Percentiles rank a stretch among this genome's conserved stretches.
Conservation (phyloP, 192 early-diverging fungal genomes). For the Mortierella claussenii region DNA sequence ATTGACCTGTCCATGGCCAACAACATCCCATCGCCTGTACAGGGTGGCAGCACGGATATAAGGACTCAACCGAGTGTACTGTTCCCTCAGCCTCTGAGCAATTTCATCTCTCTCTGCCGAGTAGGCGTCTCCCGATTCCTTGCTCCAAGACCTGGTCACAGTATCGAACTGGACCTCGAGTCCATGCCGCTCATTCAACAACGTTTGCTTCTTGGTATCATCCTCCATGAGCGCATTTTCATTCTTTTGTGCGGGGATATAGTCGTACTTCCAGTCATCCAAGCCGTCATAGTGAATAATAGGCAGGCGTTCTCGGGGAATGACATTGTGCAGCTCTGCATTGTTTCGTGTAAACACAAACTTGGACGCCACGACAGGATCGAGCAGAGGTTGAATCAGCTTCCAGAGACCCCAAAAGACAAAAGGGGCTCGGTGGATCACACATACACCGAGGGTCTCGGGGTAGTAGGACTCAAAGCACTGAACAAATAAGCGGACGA, state of each 20-base stretch:
- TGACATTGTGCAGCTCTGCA: conserved; percentile 71
- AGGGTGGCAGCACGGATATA: conserved; percentile 49
- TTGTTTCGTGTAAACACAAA: conserved; percentile 76
- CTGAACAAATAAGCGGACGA: conserved; percentile 78
- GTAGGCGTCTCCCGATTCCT: conserved; percentile 33
- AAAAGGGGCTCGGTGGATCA: conserved; percentile 92
- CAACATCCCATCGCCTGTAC: conserved; percentile 52
- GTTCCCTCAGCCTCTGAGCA: conserved; percentile 56
- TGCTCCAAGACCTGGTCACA: conserved; percentile 61
- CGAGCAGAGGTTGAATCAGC: conserved; percentile 83
- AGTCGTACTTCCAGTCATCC: conserved; percentile 65
- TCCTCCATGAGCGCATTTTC: conserved; percentile 62
- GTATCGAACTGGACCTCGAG: conserved; percentile 58
- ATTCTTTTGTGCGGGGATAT: conserved; percentile 26
- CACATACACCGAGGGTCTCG: conserved; percentile 82
- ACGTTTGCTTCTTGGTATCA: conserved; percentile 39
- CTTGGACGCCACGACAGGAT: conserved; percentile 91
- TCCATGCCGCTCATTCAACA: conserved; percentile 34
- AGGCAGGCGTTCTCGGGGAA: conserved; percentile 71
- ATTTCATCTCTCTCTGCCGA: conserved; percentile 48
- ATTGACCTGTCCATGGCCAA: conserved; percentile 34
- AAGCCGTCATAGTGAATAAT: conserved; percentile 70
- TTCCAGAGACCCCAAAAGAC: conserved; percentile 89
- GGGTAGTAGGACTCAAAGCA: conserved; percentile 93
- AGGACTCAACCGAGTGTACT: conserved; percentile 59